Percentiles rank a stretch among this genome's conserved stretches.
Conservation (phyloP, 352 stramenopile genomes). For the Pythium oligandrum region DNA sequence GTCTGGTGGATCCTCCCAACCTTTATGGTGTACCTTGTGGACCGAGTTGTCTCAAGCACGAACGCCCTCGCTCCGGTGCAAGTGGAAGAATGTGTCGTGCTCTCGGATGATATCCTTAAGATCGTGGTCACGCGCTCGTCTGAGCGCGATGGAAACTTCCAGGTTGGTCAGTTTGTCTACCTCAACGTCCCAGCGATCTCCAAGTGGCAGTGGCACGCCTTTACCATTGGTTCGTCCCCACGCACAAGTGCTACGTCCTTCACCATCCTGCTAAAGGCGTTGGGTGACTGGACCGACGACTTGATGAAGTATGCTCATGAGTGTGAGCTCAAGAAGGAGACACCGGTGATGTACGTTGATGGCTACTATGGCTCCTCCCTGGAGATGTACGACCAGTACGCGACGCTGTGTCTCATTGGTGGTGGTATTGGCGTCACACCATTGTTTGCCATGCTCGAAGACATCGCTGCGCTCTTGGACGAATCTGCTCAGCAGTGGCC, state of each 20-base stretch:
- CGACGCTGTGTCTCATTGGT: slow-evolving; percentile 7
- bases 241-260: background rate
- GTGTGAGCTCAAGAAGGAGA: slow-evolving; percentile 3
- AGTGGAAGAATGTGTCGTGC: slow-evolving; percentile 7
- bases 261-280: slow-evolving; percentile 15
- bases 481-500: background rate
- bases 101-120: slow-evolving; percentile 12
- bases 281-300: slow-evolving; percentile 14
- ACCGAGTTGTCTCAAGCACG: slow-evolving; percentile 16
- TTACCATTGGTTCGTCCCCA: slow-evolving; percentile 18
- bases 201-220: slow-evolving; percentile 20
- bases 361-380: slow-evolving; percentile 11
- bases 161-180: slow-evolving; percentile 14
- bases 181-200: slow-evolving; percentile 15
- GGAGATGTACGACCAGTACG: slow-evolving; percentile 9
- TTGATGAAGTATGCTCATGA: slow-evolving; percentile 11
- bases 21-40: slow-evolving; percentile 22
- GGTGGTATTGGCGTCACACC: slow-evolving; percentile 14
- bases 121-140: slow-evolving; percentile 5
- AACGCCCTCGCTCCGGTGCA: slow-evolving; percentile 13
- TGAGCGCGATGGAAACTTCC: slow-evolving; percentile 4
- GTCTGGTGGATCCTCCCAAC: slow-evolving; percentile 21
- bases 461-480: slow-evolving; percentile 2
- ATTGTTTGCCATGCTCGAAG: slow-evolving; percentile 13
- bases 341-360: slow-evolving; percentile 17